phyloP scores from a whole-genome alignment of 257 asterid genomes.

The Jacaranda mimosifolia region DNA sequence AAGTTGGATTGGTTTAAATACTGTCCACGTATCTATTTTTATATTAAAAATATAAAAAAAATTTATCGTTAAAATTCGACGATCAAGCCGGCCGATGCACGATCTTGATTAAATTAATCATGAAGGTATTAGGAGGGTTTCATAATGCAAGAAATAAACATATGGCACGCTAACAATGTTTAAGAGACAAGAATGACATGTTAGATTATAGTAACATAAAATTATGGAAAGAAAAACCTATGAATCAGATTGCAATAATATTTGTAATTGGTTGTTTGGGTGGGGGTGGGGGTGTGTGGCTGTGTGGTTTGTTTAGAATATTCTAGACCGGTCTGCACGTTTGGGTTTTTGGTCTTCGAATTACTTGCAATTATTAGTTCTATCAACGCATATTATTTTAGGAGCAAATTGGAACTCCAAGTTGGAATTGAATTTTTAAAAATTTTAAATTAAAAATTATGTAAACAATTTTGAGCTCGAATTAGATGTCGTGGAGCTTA shows the following conservation, averaged over 20 bases:
- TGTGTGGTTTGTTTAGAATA: conserved; percentile 32
- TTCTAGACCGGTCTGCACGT: conserved; percentile 43
- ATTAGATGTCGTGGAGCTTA: too few species aligned
- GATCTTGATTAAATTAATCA: conserved; percentile 20
- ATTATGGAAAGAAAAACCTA: conserved; percentile 9
- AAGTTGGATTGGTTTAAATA: too few species aligned
- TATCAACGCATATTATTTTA: too few species aligned
- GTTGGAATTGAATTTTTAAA: too few species aligned
- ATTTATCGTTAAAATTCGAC: not conserved
- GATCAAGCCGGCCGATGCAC: conserved; percentile 40
- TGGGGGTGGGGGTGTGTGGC: too few species aligned
- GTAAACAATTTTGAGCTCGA: too few species aligned
- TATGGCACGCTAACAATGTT: not conserved
- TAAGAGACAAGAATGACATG: conserved; percentile 17
- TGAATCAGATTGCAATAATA: conserved; percentile 33
- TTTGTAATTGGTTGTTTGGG: conserved; percentile 3
- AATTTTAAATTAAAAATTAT: too few species aligned
- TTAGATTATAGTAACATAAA: conserved; percentile 29
- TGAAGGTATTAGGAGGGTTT: not conserved
- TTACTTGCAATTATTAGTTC: not conserved
- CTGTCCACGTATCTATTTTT: not conserved
- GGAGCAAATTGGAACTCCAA: too few species aligned
- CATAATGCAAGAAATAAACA: not conserved
- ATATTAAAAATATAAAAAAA: not conserved
- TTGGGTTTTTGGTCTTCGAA: conserved; percentile 26